Evolutionary conservation across 2,329 filamentous ascomycete genomes (phyloP), one percentile per base, ranked within the genome.

Genomic region (Fusarium setosum): DNA sequence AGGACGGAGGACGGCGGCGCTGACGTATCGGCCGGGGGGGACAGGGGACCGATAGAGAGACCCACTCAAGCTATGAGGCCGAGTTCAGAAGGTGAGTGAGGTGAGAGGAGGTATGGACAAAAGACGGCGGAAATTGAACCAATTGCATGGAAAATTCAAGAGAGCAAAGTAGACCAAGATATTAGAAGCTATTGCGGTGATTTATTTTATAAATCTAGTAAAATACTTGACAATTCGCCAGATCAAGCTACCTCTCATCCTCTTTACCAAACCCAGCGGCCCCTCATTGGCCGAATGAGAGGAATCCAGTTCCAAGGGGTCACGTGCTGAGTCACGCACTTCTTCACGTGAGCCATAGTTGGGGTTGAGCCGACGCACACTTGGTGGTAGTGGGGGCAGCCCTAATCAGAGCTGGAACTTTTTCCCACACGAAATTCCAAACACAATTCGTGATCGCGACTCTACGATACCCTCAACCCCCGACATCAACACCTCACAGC

Each of bases 401-500:
- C n/a, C n/a, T n/a, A n/a, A n/a, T n/a, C n/a, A n/a, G n/a, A n/a
- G n/a, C 80, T 80, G 79, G 77, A 79, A 79, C 73, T 80, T 81
- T 79, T 77, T 72, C 78, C 79, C 79, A 80, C 79, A 80, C 76
- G 54, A 74, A 79, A n/a, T n/a, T 58, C 59, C 61, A 31, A 34
- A 37, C 48, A 73, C 72, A 75, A 72, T 77, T 76, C 73, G 77
- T 75, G 76, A 77, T 66, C 67, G 75, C 73, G 73, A 73, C 70
- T 72, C 72, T 68, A 17, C 76, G 77, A 78, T 77, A 78, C 76
- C 77, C 77, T 79, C 77, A 77, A 76, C 76, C 72, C 73, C 72
- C 79, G 75, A 77, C 80, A 81, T 79, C 77, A 78, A 77, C 77
- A 77, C 77, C 77, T 79, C 80, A 80, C 79, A 77, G 81, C 81